phyloP scores from a whole-genome alignment of 2,329 filamentous ascomycete species.

The Beauveria scarabaeidicola region DNA sequence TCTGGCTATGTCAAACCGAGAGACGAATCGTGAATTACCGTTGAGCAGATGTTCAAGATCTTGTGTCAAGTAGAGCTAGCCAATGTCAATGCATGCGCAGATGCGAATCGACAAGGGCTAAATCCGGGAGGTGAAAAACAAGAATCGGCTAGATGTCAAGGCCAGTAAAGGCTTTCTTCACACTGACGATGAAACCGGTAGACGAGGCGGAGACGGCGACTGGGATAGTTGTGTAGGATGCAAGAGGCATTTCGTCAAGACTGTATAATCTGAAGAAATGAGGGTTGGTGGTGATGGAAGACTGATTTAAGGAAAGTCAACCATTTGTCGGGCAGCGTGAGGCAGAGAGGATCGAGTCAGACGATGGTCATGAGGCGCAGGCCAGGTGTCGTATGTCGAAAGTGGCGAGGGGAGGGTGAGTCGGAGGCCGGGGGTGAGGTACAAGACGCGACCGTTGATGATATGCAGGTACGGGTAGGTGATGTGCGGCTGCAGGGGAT shows the following conservation, averaged over 20 bases:
- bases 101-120: conserved; percentile 28
- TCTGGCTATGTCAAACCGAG: conserved; percentile 43
- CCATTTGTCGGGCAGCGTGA: conserved; percentile 20
- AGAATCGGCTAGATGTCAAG: conserved; percentile 33
- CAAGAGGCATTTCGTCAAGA: conserved; percentile 50
- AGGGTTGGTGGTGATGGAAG: conserved; percentile 19
- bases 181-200: conserved; percentile 50
- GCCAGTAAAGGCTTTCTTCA: conserved; percentile 36
- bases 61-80: conserved; percentile 27
- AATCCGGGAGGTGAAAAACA: conserved; percentile 29
- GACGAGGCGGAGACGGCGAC: conserved; percentile 56
- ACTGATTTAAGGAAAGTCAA: conserved; percentile 23
- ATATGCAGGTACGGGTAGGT: conserved; percentile 14
- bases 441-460: conserved; percentile 15
- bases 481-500: conserved; percentile 6
- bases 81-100: conserved; percentile 30
- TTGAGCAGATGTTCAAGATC: conserved; percentile 23
- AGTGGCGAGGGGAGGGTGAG: conserved; percentile 9
- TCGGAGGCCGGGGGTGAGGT: conserved; percentile 14
- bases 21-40: conserved; percentile 30
- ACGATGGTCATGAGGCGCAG: neutral
- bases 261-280: conserved; percentile 22
- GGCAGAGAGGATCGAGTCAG: conserved; percentile 1
- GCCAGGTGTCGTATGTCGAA: neutral
- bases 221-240: conserved; percentile 41